Evolutionary conservation across 305 asterid species (phyloP), one percentile per base, ranked within the genome.

Genomic region (Andrographis paniculata): DNA sequence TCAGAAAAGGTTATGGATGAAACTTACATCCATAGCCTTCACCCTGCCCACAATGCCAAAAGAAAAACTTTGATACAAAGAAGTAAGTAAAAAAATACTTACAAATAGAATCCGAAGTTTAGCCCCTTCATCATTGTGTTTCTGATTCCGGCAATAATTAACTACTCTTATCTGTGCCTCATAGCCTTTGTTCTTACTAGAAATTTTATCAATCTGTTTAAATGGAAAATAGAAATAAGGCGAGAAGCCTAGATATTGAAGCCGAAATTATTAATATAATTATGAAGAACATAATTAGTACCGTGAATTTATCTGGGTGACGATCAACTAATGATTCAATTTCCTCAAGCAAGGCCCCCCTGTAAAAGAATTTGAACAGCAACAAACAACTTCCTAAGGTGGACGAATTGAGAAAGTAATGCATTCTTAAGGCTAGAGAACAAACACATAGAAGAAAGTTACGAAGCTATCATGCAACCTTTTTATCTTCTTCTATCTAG

Each of bases 321-420:
- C 95, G 94, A 61, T 77, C 93, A 56, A 85, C 97, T 72, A 89
- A 69, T 19, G 94, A 66, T 64, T 75, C 89, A 33, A 88, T 78
- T 65, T 88, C 95, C 44, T 82, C 94, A 71, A 79, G 23, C 67
- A 88, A 55, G 55, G 89, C 82, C 53, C 85, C 97, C 28, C 97
- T 88, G 75, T 35, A 60, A 12, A 41, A 64, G 36, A 59, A 62
- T 6, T n/a, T n/a, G n/a, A n/a, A n/a, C n/a, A n/a, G n/a, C n/a
- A n/a, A n/a, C n/a, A n/a, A n/a, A n/a, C n/a, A n/a, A n/a, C n/a
- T n/a, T n/a, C n/a, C n/a, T n/a, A n/a, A n/a, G n/a, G n/a, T n/a
- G n/a, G n/a, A n/a, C n/a, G n/a, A n/a, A n/a, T n/a, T n/a, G n/a
- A n/a, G n/a, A n/a, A n/a, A n/a, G n/a, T n/a, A n/a, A n/a, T n/a